phyloP scores from a whole-genome alignment of 2,329 filamentous ascomycete genomes.

The Aspergillus fructus region DNA sequence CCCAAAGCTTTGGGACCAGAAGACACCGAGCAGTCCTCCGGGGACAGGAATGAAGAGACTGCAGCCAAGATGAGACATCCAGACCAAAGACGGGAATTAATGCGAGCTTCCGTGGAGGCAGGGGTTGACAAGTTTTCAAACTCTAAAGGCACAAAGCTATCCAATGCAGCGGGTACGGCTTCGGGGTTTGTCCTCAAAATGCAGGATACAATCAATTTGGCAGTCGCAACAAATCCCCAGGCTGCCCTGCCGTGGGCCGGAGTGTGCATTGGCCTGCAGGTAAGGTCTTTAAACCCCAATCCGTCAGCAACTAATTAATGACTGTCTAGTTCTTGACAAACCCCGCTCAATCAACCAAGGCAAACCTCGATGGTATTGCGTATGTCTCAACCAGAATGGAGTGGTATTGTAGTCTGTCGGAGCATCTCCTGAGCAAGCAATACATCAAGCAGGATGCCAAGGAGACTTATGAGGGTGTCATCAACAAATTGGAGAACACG shows the following conservation, averaged over 20 bases:
- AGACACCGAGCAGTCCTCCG: neutral
- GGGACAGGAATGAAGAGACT: neutral
- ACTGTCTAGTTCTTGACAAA: neutral
- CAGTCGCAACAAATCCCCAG: neutral
- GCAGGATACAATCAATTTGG: neutral
- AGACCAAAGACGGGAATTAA: neutral
- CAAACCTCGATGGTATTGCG: neutral
- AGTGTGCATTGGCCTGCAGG: neutral
- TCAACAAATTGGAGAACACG: too few relatives aligned
- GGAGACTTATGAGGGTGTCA: too few relatives aligned
- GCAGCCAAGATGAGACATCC: neutral
- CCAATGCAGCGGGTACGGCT: neutral
- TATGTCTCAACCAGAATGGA: neutral
- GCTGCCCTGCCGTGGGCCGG: neutral
- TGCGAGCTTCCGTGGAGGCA: neutral
- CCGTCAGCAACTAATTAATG: too few relatives aligned
- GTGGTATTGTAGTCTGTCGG: neutral
- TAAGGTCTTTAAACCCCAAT: too few relatives aligned
- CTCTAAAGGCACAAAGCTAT: neutral
- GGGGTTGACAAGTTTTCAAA: neutral
- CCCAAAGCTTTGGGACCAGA: neutral
- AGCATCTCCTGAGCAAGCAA: neutral
- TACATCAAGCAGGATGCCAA: too few relatives aligned
- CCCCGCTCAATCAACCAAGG: neutral
- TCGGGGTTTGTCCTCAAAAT: neutral